phyloP scores from a whole-genome alignment of 495 filamentous ascomycete genomes.

The Podospora anserina region DNA sequence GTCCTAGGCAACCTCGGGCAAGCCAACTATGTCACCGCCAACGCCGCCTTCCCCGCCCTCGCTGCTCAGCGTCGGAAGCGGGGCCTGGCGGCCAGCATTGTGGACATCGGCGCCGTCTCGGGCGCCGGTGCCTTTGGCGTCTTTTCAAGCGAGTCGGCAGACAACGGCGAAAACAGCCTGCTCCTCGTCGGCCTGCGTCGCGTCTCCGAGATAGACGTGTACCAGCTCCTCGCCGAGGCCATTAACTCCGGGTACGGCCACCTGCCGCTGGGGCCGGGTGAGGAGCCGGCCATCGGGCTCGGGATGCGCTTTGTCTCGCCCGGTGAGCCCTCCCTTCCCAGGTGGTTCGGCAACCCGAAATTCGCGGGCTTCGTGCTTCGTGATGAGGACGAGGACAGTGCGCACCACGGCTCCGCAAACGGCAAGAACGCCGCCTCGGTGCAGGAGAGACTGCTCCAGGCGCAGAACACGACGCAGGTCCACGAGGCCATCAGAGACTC shows the following conservation, averaged over 20 bases:
- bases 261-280: neutral
- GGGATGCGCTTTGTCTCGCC: neutral
- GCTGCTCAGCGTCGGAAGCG: constrained; percentile 25
- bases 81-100: constrained; percentile 36
- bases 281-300: neutral
- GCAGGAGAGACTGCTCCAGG: neutral
- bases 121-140: constrained; percentile 21
- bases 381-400: no score
- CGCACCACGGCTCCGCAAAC: neutral
- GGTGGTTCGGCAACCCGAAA: neutral
- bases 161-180: neutral
- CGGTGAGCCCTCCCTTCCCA: neutral
- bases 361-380: neutral
- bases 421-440: neutral
- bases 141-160: neutral
- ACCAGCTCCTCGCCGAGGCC: neutral
- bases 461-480: neutral
- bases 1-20: constrained; percentile 49
- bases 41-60: constrained; percentile 43
- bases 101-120: constrained; percentile 39
- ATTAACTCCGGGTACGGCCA: neutral
- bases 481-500: neutral
- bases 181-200: neutral
- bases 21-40: constrained; percentile 50
- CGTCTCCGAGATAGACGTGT: neutral